phyloP scores from a whole-genome alignment of 208 protist genomes.

The Willaertia magna region DNA sequence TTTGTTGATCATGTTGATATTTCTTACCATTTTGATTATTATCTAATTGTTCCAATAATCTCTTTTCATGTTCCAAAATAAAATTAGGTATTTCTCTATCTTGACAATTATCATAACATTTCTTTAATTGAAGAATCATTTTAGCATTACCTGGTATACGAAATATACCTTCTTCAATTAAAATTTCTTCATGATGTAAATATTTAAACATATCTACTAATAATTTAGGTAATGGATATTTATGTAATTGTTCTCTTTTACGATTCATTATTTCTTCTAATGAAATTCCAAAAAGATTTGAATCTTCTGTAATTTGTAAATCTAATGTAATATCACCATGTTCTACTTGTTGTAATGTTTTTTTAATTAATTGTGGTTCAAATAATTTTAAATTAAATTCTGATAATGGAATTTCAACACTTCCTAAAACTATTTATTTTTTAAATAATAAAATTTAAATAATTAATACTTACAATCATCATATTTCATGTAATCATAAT shows the following conservation, averaged over 20 bases:
- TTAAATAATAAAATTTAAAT: not conserved
- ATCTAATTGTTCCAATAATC: not conserved
- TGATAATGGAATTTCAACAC: not conserved
- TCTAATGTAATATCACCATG: not conserved
- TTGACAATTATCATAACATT: not conserved
- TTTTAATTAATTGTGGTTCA: not conserved
- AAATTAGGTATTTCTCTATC: not conserved
- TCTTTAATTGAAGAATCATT: not conserved
- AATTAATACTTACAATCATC: not conserved
- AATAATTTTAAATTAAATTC: not conserved
- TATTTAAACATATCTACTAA: not conserved
- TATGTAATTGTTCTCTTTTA: not conserved
- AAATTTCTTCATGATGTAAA: not conserved
- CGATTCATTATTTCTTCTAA: not conserved
- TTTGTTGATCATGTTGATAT: not conserved
- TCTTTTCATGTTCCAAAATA: not conserved
- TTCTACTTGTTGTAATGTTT: not conserved
- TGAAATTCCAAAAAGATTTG: not conserved
- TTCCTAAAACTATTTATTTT: not conserved
- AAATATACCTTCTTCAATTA: not conserved
- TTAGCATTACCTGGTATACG: not conserved
- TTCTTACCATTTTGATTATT: no score
- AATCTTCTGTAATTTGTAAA: not conserved
- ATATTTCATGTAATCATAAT: slow-evolving; percentile 1
- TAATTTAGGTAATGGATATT: not conserved